phyloP scores from a whole-genome alignment of 2,329 filamentous ascomycete species.

The Xylariaceae sp. region DNA sequence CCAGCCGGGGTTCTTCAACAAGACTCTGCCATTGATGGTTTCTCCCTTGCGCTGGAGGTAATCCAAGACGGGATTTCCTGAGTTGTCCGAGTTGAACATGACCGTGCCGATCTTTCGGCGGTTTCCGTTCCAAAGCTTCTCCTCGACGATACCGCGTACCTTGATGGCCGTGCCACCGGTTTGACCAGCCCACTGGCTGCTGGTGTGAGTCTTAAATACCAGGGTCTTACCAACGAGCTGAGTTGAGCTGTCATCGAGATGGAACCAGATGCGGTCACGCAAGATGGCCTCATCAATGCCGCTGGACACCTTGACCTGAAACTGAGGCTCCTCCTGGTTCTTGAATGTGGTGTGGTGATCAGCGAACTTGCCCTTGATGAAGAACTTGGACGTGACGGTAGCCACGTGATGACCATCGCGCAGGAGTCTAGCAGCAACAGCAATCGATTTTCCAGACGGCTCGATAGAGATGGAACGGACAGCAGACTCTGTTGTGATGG shows the following conservation, averaged over 20 bases:
- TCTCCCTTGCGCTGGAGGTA: conserved; percentile 13
- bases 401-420: conserved; percentile 9
- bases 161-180: conserved; percentile 3
- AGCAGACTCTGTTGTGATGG: conserved; percentile 86
- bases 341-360: conserved; percentile 11
- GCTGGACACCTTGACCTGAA: conserved; percentile 11
- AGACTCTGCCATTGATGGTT: conserved; percentile 66
- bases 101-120: conserved; percentile 5
- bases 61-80: conserved; percentile 14
- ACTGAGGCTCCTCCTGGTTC: conserved; percentile 5
- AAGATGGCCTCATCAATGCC: conserved; percentile 12
- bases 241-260: conserved; percentile 4
- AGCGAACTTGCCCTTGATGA: conserved; percentile 15
- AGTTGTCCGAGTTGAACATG: conserved; percentile 6
- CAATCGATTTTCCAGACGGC: conserved; percentile 42
- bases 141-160: conserved; percentile 8
- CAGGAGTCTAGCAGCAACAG: conserved; percentile 11
- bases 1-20: conserved; percentile 96
- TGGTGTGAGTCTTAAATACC: conserved; percentile 7
- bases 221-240: conserved; percentile 9
- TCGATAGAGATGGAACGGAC: conserved; percentile 98
- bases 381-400: conserved; percentile 16
- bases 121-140: conserved; percentile 11
- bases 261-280: conserved; percentile 12
- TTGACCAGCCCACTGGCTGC: conserved; percentile 1